These are phyloP conservation scores for Bipolaris sorokiniana DNA, from an alignment of 2,329 filamentous ascomycete genomes.

Conservation along the genomic window DNA sequence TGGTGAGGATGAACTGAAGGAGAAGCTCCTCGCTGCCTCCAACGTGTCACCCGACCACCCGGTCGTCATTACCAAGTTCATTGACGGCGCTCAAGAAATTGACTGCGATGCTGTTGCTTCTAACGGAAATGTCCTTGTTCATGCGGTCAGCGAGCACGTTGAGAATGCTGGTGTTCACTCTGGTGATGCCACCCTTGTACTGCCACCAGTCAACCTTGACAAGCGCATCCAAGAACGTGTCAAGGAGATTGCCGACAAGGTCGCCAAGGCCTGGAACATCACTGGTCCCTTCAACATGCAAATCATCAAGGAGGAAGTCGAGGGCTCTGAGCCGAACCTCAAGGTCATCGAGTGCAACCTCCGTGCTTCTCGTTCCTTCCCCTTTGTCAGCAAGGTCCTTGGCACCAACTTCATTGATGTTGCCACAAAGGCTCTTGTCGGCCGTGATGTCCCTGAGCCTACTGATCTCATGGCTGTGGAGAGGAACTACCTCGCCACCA, in stretches of 20 bases:
- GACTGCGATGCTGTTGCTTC: conserved; percentile 94
- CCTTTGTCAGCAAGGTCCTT: conserved; percentile 96
- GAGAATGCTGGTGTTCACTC: conserved; percentile 98
- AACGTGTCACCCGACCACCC: conserved; percentile 95
- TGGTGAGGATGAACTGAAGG: conserved; percentile 85
- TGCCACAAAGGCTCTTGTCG: conserved; percentile 89
- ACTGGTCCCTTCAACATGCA: conserved; percentile 99
- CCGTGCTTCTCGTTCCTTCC: conserved; percentile 95
- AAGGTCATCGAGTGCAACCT: conserved; percentile 99
- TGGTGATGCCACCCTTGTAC: conserved; percentile 91
- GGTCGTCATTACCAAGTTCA: conserved; percentile 98
- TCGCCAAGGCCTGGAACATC: conserved; percentile 95
- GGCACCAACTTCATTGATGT: conserved; percentile 96
- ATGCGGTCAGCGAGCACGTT: conserved; percentile 93
- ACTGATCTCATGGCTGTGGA: conserved; percentile 87
- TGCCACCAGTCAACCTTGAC: conserved; percentile 84
- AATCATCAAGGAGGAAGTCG: conserved; percentile 89
- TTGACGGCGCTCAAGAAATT: conserved; percentile 94
- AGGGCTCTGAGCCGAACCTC: conserved; percentile 75
- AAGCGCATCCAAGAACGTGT: conserved; percentile 78
- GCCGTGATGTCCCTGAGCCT: conserved; percentile 81
- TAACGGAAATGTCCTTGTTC: conserved; percentile 82
- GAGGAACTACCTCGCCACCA: conserved; percentile 92
- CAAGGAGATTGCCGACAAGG: conserved; percentile 95
- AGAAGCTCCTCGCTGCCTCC: conserved; percentile 90